Base-by-base conservation (phyloP, 768 basidiomycete species). In the Psilocybe cubensis region DNA sequence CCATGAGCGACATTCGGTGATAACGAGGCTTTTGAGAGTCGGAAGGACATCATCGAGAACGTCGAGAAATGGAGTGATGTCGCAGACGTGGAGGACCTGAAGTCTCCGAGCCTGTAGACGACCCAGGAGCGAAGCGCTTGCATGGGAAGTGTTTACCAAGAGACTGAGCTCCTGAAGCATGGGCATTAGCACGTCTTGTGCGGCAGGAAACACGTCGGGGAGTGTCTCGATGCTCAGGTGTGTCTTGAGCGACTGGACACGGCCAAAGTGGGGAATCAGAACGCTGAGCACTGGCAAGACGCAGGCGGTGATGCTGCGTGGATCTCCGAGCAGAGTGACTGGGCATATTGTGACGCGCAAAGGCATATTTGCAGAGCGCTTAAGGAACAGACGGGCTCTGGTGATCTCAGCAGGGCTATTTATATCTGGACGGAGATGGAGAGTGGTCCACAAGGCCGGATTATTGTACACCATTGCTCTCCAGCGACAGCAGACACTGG, bases 401-500 rank as follows among this genome's bases (percentile, higher is more conserved):
- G 29, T 29, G 24, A 44, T 28, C 21, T 53, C 52, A 9, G 52
- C n/a, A 35, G 41, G 29, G 14, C 47, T 20, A 20, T 29, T 9
- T 18, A 52, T 56, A 12, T 25, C 41, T 14, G 61, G 58, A 29
- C 43, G 59, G 29, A 63, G 52, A 41, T 64, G 64, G 12, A 66
- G 58, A 42, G 52, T 52, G 2, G 58, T 57, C 68, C 68, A 68
- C 4, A 65, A 47, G 18, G 17, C 33, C 8, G 67, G 63, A 46
- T 59, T 64, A 18, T 60, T 46, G 25, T 63, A 43, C 45, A 64
- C 61, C 52, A 66, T 59, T 20, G 42, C 12, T 25, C 61, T 49
- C 68, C 65, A 66, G 29, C 63, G 66, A 5, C 60, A 46, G 50
- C 64, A 69, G 52, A 69, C 64, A 47, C 52, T 57, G 18, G 64